Conservation (phyloP, 257 asterid species). For the Solanum bulbocastanum region DNA sequence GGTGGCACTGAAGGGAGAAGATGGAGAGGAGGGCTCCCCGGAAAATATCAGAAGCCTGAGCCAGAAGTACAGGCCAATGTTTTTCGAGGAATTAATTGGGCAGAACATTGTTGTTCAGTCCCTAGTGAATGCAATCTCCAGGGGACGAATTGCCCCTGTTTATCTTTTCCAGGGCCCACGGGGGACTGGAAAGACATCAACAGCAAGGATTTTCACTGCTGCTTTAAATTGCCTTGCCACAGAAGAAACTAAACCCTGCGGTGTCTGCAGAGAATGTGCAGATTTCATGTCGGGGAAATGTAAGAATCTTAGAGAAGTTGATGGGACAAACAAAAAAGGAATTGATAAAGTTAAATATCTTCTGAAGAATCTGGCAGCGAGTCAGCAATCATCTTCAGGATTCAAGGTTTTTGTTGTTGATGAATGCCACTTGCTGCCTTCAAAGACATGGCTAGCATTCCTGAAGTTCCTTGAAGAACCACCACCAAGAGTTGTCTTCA, state of each 20-base stretch:
- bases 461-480: slow-evolving; percentile 79
- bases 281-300: slow-evolving; percentile 69
- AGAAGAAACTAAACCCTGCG: slow-evolving; percentile 81
- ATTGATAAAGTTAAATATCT: slow-evolving; percentile 42
- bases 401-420: slow-evolving; percentile 66
- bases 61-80: slow-evolving; percentile 81
- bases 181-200: slow-evolving; percentile 90
- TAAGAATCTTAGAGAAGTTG: slow-evolving; percentile 50
- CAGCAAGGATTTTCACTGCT: slow-evolving; percentile 73
- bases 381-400: slow-evolving; percentile 25
- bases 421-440: slow-evolving; percentile 84
- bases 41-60: slow-evolving; percentile 68
- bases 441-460: slow-evolving; percentile 78
- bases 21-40: slow-evolving; percentile 43
- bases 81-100: slow-evolving; percentile 78
- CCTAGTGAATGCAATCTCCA: slow-evolving; percentile 50
- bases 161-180: slow-evolving; percentile 97
- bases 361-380: slow-evolving; percentile 35
- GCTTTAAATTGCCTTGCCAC: slow-evolving; percentile 88
- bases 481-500: slow-evolving; percentile 51
- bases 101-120: slow-evolving; percentile 82
- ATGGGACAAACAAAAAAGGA: slow-evolving; percentile 67
- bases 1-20: slow-evolving; percentile 36
- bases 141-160: slow-evolving; percentile 66
- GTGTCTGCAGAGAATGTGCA: slow-evolving; percentile 76